Conservation (phyloP, 2,329 filamentous ascomycete genomes). For the Paecilomyces niveus region DNA sequence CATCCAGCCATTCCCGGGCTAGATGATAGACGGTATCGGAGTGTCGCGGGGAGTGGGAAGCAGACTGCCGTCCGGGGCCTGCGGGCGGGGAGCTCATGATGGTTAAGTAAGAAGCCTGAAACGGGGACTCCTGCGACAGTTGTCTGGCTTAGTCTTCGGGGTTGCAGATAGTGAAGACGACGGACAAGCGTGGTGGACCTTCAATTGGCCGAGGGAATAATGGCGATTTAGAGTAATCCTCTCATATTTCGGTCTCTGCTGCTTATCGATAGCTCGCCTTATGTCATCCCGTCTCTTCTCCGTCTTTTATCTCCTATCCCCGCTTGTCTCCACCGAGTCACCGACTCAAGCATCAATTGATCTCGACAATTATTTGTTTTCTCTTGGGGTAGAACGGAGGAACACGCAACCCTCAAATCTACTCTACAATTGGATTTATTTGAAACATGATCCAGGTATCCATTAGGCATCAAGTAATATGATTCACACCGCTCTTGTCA, state of each 20-base stretch:
- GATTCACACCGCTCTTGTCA: no score
- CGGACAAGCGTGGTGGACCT: background rate
- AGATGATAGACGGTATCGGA: conserved; percentile 27
- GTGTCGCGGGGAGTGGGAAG: conserved; percentile 11
- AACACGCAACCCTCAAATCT: no score
- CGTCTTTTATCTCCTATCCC: no score
- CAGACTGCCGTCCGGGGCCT: conserved; percentile 17
- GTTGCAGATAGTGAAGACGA: background rate
- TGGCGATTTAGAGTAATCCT: conserved; percentile 1
- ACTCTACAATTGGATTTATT: no score
- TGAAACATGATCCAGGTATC: no score
- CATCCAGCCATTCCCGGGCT: conserved; percentile 30
- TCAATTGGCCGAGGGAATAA: conserved; percentile 1
- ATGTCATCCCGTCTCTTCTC: no score
- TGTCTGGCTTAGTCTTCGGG: conserved; percentile 1
- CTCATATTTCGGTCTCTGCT: background rate
- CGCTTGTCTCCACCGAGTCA: no score
- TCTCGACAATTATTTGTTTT: no score
- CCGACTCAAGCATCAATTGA: no score
- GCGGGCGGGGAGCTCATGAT: conserved; percentile 24
- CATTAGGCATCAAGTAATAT: no score
- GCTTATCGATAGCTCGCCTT: conserved; percentile 12
- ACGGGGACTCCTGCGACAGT: background rate
- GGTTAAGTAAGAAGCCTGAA: conserved; percentile 3
- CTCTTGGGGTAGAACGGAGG: no score